Conservation (phyloP, 495 filamentous ascomycete genomes). For the Penicillium desertorum region DNA sequence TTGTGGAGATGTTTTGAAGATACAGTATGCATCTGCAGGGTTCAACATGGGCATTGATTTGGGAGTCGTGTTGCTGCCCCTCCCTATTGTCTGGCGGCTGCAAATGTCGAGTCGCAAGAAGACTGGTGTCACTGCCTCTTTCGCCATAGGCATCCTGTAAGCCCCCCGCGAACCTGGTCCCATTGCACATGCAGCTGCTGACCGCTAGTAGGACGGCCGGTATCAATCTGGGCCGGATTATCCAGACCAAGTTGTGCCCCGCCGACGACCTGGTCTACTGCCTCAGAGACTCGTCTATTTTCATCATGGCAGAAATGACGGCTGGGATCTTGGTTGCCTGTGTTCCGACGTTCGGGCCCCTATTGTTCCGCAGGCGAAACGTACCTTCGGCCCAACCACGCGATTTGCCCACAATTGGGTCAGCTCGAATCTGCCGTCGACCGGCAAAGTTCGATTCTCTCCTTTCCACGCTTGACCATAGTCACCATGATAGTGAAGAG, state of each 20-base stretch:
- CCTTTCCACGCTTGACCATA: slow-evolving; percentile 1
- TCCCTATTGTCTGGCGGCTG: slow-evolving; percentile 20
- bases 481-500: not conserved
- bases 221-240: slow-evolving; percentile 24
- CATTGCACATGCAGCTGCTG: not conserved
- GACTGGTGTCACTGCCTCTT: slow-evolving; percentile 13
- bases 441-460: slow-evolving; percentile 2
- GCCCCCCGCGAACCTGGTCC: not conserved
- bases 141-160: slow-evolving; percentile 21
- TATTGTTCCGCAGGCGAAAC: slow-evolving; percentile 13
- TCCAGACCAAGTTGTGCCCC: slow-evolving; percentile 16
- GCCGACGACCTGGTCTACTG: slow-evolving; percentile 16
- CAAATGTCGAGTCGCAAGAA: slow-evolving; percentile 21
- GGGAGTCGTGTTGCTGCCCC: slow-evolving; percentile 18
- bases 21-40: slow-evolving; percentile 20
- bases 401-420: slow-evolving; percentile 11
- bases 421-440: not conserved
- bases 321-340: slow-evolving; percentile 20
- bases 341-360: slow-evolving; percentile 20
- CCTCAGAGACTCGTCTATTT: slow-evolving; percentile 16
- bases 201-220: slow-evolving; percentile 10
- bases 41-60: slow-evolving; percentile 26
- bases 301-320: slow-evolving; percentile 18
- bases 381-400: not conserved
- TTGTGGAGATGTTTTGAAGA: slow-evolving; percentile 19